These are phyloP conservation scores for Lentinula novae-zelandiae DNA, from an alignment of 1,284 basidiomycete genomes.

Conservation along the genomic window DNA sequence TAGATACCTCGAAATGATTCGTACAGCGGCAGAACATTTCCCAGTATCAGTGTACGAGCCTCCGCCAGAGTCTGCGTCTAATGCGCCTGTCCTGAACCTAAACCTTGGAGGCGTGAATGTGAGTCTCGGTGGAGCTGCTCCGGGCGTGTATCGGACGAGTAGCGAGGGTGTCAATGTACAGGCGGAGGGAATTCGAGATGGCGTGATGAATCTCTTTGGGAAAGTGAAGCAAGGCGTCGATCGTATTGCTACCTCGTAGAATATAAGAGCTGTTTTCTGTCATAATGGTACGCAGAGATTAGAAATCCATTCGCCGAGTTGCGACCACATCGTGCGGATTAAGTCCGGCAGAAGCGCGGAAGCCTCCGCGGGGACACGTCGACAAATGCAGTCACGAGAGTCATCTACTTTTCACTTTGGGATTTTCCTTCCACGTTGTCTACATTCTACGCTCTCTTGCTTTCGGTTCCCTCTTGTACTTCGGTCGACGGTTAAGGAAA, in stretches of 20 bases:
- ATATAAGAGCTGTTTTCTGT: not conserved
- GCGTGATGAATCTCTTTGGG: slow-evolving; percentile 81
- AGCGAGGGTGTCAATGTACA: slow-evolving; percentile 73
- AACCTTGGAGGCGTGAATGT: slow-evolving; percentile 90
- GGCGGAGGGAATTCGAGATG: slow-evolving; percentile 79
- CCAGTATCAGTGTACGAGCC: slow-evolving; percentile 66
- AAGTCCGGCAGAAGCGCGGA: slow-evolving; percentile 4
- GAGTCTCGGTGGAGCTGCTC: slow-evolving; percentile 81
- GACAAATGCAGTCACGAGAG: slow-evolving; percentile 18
- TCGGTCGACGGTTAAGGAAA: not conserved
- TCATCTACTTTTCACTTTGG: slow-evolving; percentile 17
- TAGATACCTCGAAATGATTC: slow-evolving; percentile 76
- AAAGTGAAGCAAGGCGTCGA: slow-evolving; percentile 89
- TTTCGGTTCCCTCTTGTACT: slow-evolving; percentile 16
- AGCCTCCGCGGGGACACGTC: slow-evolving; percentile 18
- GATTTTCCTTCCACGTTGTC: slow-evolving; percentile 20
- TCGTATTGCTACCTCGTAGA: slow-evolving; percentile 52
- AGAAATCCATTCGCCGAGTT: not conserved
- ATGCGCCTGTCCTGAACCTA: slow-evolving; percentile 75
- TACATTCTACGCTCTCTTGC: slow-evolving; percentile 27
- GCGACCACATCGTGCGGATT: slow-evolving; percentile 1
- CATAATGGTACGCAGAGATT: too few relatives aligned
- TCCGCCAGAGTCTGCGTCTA: slow-evolving; percentile 63
- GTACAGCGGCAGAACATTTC: slow-evolving; percentile 57
- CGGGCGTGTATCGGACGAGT: slow-evolving; percentile 79